These are phyloP conservation scores for Penicillium palitans DNA, from an alignment of 2,329 filamentous ascomycete species.

Conservation along the genomic window DNA sequence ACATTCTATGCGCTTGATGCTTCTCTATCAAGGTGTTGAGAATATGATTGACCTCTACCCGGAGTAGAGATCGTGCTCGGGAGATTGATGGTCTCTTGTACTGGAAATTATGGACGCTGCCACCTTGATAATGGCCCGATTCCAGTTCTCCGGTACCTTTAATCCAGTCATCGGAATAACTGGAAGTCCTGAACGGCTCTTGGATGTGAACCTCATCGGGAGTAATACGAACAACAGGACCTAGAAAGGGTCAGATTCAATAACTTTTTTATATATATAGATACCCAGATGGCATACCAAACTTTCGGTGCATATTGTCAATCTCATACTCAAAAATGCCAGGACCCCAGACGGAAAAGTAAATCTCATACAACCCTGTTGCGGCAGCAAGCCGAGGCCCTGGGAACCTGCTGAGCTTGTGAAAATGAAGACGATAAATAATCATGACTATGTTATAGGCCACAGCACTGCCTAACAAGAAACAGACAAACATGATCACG, in stretches of 20 bases:
- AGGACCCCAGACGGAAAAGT: constrained; percentile 19
- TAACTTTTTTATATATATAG: neutral
- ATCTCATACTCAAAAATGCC: constrained; percentile 21
- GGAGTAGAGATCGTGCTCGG: constrained; percentile 17
- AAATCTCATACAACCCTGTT: constrained; percentile 25
- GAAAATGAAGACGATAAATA: constrained; percentile 27
- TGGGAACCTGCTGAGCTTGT: constrained; percentile 22
- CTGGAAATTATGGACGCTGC: constrained; percentile 9
- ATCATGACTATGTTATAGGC: constrained; percentile 21
- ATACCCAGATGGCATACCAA: constrained; percentile 13
- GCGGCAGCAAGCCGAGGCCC: constrained; percentile 24
- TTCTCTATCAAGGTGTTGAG: constrained; percentile 17
- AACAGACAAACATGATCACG: constrained; percentile 19
- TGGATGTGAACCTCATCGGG: constrained; percentile 26
- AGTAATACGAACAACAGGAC: constrained; percentile 26
- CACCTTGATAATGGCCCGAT: neutral
- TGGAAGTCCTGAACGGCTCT: constrained; percentile 14
- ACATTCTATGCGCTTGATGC: constrained; percentile 14
- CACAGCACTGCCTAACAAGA: constrained; percentile 23
- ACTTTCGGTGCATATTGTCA: constrained; percentile 21
- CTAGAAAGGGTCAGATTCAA: constrained; percentile 8
- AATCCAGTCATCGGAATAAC: constrained; percentile 19
- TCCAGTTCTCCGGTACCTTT: constrained; percentile 15
- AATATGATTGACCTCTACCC: constrained; percentile 19
- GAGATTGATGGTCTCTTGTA: constrained; percentile 18